Evolutionary conservation across 306 rosid genomes (phyloP), one percentile per base, ranked within the genome.

Genomic region (Vigna angularis): DNA sequence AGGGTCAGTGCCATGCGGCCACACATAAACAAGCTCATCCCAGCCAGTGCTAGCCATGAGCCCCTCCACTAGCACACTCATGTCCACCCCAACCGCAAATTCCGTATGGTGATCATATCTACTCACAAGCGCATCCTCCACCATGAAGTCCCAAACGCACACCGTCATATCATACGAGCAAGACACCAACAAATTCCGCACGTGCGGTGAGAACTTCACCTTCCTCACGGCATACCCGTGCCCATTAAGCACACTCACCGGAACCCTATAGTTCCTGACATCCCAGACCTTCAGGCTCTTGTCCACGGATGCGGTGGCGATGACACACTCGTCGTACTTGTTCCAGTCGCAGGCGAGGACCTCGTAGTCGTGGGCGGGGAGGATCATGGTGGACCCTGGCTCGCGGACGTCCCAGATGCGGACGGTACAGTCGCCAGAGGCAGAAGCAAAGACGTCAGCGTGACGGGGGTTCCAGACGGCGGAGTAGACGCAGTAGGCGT

Each of bases 391-490:
- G 10, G 98, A 91, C 0, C 87, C 89, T 0, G 96, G 96, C 52
- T 92, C 98, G 0, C 98, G 91, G 14, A 95, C 98, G 45, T 95
- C 98, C 98, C 99, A 95, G 40, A 95, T 74, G 3, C 98, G 87
- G 3, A 90, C 81, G 6, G 99, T 95, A 70, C 99, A 93, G 66
- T 92, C 98, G 7, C 98, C 97, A 14, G 98, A 92, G 8, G 98
- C 97, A 4, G 98, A 94, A 9, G 99, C 99, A 64, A 95, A 95
- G 11, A 95, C 84, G 24, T 95, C 98, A 15, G 89, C 91, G 52
- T 91, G 99, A 32, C 99, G 93, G 3, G 99, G 98, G 71, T 95
- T 93, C 99, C 98, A 92, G 8, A 87, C 94, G 20, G 98, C 74
- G 68, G 97, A 83, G 83, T 95, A 95, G 17, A 95, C 96, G 78